phyloP scores from a whole-genome alignment of 495 filamentous ascomycete species.

The Neurospora sp. region DNA sequence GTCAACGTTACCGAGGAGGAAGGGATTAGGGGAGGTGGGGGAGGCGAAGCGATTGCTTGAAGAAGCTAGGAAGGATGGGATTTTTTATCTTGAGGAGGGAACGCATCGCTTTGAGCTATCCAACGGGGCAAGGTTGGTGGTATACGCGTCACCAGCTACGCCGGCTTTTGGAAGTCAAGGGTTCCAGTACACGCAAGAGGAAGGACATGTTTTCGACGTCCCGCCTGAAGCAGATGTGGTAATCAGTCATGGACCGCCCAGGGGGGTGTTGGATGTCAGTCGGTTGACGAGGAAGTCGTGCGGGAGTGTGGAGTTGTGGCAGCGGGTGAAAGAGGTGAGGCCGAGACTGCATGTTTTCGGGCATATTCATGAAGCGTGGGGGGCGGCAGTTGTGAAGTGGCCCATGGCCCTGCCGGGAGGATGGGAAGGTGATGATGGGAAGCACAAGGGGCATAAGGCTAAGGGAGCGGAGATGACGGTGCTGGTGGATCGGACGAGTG shows the following conservation, averaged over 20 bases:
- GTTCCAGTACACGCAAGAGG: conserved; percentile 47
- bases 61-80: conserved; percentile 37
- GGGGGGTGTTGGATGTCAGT: conserved; percentile 44
- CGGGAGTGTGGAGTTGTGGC: conserved; percentile 50
- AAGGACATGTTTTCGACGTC: conserved; percentile 42
- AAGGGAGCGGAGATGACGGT: conserved; percentile 8
- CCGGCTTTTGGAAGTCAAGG: conserved; percentile 52
- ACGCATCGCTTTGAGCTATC: conserved; percentile 40
- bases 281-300: conserved; percentile 21
- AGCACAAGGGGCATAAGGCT: background rate
- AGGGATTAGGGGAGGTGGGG: background rate
- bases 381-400: conserved; percentile 52
- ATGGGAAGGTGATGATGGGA: conserved; percentile 12
- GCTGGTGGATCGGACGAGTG: conserved; percentile 34
- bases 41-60: conserved; percentile 11
- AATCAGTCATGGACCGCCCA: conserved; percentile 67
- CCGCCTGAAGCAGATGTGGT: conserved; percentile 47
- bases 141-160: conserved; percentile 63
- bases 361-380: conserved; percentile 69
- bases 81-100: conserved; percentile 62
- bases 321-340: conserved; percentile 37
- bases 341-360: conserved; percentile 62
- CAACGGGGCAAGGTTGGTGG: conserved; percentile 48
- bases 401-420: conserved; percentile 5
- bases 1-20: background rate